phyloP scores from a whole-genome alignment of 345 rosid genomes.

The Arabis hirsuta region DNA sequence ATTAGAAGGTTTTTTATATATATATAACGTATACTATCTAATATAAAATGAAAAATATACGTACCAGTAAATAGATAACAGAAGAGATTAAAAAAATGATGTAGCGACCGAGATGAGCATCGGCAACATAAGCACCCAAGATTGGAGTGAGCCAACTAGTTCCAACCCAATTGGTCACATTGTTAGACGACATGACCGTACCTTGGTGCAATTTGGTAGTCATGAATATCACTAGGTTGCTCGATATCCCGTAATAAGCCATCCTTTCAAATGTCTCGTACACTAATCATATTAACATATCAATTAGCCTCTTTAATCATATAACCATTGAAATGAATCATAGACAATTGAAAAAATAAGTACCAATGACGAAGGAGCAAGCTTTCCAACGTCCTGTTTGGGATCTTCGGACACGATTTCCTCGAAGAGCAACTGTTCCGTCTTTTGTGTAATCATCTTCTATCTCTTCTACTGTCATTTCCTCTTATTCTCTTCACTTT shows the following conservation, averaged over 20 bases:
- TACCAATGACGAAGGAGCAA: slow-evolving; percentile 85
- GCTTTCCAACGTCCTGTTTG: slow-evolving; percentile 91
- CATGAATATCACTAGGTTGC: slow-evolving; percentile 74
- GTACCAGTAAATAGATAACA: slow-evolving; percentile 62
- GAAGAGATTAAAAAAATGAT: slow-evolving; percentile 69
- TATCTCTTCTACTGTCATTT: slow-evolving; percentile 44
- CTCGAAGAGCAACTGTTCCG: slow-evolving; percentile 89
- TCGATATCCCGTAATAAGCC: slow-evolving; percentile 90
- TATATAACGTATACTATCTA: too few relatives aligned
- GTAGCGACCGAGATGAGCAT: slow-evolving; percentile 89
- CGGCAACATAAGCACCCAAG: slow-evolving; percentile 88
- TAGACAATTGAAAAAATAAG: background rate
- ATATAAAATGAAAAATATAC: too few relatives aligned
- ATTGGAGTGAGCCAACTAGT: slow-evolving; percentile 82
- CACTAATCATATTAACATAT: too few relatives aligned
- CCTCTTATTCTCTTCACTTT: background rate
- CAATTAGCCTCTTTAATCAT: too few relatives aligned
- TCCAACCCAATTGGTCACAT: slow-evolving; percentile 96
- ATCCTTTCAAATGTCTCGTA: slow-evolving; percentile 54
- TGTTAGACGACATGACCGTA: slow-evolving; percentile 79
- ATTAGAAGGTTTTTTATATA: too few relatives aligned
- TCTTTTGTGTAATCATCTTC: slow-evolving; percentile 77
- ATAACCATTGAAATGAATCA: too few relatives aligned
- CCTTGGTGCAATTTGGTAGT: slow-evolving; percentile 81
- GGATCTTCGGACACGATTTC: slow-evolving; percentile 79